Percentiles rank a stretch among this genome's conserved stretches.
Conservation (phyloP, 1,284 basidiomycete genomes). For the Lentinula novae-zelandiae region DNA sequence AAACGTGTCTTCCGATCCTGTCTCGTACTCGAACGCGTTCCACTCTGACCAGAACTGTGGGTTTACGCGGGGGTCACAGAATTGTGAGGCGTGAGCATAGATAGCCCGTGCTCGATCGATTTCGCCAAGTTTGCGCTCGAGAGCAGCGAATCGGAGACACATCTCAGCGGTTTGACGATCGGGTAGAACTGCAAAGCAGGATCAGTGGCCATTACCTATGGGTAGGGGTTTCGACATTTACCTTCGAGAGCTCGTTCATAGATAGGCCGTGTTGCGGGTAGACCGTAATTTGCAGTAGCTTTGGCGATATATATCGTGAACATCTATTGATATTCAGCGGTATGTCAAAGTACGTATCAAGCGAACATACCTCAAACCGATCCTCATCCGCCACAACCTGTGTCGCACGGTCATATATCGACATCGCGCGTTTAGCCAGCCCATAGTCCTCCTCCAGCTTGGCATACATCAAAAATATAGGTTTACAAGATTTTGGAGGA, state of each 20-base stretch:
- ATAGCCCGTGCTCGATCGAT: constrained; percentile 96
- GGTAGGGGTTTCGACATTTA: constrained; percentile 16
- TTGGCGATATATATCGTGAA: constrained; percentile 98
- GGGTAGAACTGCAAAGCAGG: constrained; percentile 56
- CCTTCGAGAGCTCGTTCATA: constrained; percentile 95
- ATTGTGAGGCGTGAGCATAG: constrained; percentile 96
- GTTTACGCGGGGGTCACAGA: constrained; percentile 92
- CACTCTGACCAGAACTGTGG: constrained; percentile 95
- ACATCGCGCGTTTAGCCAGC: constrained; percentile 94
- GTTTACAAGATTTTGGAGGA: constrained; percentile 91
- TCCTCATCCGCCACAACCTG: constrained; percentile 84
- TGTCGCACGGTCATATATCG: constrained; percentile 92
- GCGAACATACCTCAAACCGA: constrained; percentile 84
- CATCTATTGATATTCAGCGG: constrained; percentile 57
- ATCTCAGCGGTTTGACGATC: constrained; percentile 96
- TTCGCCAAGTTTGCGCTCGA: constrained; percentile 98
- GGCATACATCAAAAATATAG: constrained; percentile 94
- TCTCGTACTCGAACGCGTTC: constrained; percentile 97
- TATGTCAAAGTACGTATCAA: not conserved
- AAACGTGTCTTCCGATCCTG: constrained; percentile 98
- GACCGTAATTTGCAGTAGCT: constrained; percentile 91
- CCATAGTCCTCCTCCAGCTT: constrained; percentile 94
- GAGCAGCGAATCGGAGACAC: constrained; percentile 92
- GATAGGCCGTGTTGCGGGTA: constrained; percentile 94
- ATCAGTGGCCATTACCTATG: constrained; percentile 4